Base-by-base conservation (phyloP, 2,329 filamentous ascomycete species). In the Orbilia javanica region DNA sequence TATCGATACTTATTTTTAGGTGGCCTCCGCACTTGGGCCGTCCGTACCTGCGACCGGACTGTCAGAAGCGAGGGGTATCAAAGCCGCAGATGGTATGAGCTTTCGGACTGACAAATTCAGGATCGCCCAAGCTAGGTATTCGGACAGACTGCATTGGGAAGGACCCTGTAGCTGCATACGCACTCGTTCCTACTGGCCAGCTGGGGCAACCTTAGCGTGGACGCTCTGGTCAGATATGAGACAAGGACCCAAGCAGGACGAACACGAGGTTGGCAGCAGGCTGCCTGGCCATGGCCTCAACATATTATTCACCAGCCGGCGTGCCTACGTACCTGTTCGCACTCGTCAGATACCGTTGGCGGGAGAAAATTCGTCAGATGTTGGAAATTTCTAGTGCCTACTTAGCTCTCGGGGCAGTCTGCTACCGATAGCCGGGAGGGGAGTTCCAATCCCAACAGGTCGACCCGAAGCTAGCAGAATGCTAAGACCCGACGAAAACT, bases 1-100 rank as follows among this genome's bases (percentile, higher is more conserved):
- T 69, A 50, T 69, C 65, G 52, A 69, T 60, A 63, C 48, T 68
- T 75, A 75, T 75, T 75, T 75, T 75, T 75, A 75, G 71, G 44
- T 75, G 55, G 55, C 53, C 64, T 50, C 34, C 18, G 50, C 62
- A 36, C 25, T 15, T 42, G 15, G 27, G 25, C 13, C 64, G 64
- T 64, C 55, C 69, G 71, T 63, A 27, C 55, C 71, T 75, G 71
- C 55, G 71, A 75, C 64, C 29, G 20, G 27, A 18, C 20, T 13
- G 25, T 22, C 70, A 53, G 52, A 25, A 52, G 62, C 63, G 63
- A 75, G 64, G 55, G 70, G 64, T 42, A 64, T 53, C 66, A 60
- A 62, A 48, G 42, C 66, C 52, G 53, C 66, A 69, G 52, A 36
- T 50, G 57, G 36, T 48, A 42, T 62, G 36, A 39, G 52, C 46